These are phyloP conservation scores for Phylloporus scabripes DNA, from an alignment of 768 basidiomycete genomes.

Conservation along the genomic window DNA sequence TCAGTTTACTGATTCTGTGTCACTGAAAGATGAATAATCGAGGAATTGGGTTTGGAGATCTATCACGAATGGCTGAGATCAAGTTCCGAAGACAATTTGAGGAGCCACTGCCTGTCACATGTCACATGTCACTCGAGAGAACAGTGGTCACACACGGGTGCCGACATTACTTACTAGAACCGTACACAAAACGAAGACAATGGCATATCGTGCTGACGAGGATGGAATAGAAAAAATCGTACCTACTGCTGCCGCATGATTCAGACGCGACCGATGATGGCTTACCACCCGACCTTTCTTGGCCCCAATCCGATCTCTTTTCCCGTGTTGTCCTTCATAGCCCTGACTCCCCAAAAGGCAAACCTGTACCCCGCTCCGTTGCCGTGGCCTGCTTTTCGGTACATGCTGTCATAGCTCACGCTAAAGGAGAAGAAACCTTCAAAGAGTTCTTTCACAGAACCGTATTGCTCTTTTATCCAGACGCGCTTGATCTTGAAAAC, in stretches of 20 bases:
- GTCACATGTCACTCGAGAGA: too few species aligned
- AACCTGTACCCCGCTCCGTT: constrained; percentile 25
- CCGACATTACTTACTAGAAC: too few species aligned
- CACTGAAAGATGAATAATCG: too few species aligned
- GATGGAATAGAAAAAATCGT: neutral
- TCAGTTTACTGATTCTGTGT: too few species aligned
- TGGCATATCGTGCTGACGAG: neutral
- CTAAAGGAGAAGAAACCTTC: constrained; percentile 36
- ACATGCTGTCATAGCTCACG: constrained; percentile 31
- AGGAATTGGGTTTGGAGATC: too few species aligned
- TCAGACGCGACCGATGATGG: neutral
- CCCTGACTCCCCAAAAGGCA: constrained; percentile 37
- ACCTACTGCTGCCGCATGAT: neutral
- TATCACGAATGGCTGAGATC: too few species aligned
- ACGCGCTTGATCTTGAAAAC: constrained; percentile 33
- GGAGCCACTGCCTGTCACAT: too few species aligned
- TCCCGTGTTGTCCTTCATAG: constrained; percentile 29
- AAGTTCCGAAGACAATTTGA: too few species aligned
- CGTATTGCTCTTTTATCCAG: constrained; percentile 26
- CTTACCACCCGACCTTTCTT: constrained; percentile 15
- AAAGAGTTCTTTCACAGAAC: constrained; percentile 31
- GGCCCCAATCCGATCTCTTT: constrained; percentile 32
- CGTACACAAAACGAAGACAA: neutral
- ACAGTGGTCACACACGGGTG: too few species aligned
- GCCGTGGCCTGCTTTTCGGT: constrained; percentile 34